Conservation (phyloP, 345 rosid genomes). For the Euphorbia lathyris region DNA sequence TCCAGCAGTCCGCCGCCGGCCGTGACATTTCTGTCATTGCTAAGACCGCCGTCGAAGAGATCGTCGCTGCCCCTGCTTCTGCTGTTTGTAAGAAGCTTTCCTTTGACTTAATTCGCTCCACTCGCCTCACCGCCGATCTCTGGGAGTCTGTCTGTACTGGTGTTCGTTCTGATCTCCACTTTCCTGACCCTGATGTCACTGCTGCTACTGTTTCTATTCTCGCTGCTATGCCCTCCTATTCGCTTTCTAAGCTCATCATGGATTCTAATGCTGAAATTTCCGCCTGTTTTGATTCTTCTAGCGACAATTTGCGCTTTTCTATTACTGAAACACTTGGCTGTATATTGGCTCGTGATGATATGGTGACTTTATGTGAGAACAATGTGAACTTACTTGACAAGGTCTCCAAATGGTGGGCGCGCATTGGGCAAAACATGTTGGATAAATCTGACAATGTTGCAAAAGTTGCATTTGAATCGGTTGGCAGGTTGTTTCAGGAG, state of each 20-base stretch:
- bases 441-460: conserved; percentile 81
- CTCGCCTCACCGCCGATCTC: conserved; percentile 89
- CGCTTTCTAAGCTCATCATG: conserved; percentile 72
- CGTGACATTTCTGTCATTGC: conserved; percentile 86
- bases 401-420: conserved; percentile 84
- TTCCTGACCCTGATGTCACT: conserved; percentile 93
- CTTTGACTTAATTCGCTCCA: conserved; percentile 91
- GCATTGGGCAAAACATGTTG: conserved; percentile 81
- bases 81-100: conserved; percentile 98
- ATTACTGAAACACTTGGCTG: conserved; percentile 90
- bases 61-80: conserved; percentile 85
- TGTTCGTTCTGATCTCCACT: conserved; percentile 76
- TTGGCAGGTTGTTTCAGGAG: conserved; percentile 86
- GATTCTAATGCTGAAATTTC: conserved; percentile 72
- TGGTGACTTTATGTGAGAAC: conserved; percentile 81
- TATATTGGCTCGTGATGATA: conserved; percentile 85
- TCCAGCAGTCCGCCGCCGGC: conserved; percentile 96
- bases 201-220: conserved; percentile 89
- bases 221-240: conserved; percentile 79
- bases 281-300: conserved; percentile 68
- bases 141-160: conserved; percentile 89
- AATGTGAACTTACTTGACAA: conserved; percentile 76
- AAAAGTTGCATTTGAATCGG: conserved; percentile 94
- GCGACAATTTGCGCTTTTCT: conserved; percentile 74
- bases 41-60: conserved; percentile 91